Base-by-base conservation (phyloP, 202 grass and related monocot genomes). In the Dendrocalamus latiflorus region DNA sequence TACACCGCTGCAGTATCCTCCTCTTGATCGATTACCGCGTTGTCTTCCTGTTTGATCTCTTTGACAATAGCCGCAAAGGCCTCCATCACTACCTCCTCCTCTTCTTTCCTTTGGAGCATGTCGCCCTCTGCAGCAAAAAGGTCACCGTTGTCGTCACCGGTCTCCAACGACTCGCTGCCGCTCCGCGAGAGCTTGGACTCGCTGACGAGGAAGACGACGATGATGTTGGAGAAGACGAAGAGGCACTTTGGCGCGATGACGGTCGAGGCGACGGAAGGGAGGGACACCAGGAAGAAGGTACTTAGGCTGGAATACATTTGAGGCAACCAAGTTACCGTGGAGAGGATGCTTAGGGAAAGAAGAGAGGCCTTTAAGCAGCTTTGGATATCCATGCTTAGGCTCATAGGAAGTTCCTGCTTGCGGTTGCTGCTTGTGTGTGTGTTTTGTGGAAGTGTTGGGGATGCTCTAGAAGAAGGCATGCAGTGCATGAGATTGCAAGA, bases 151-250 rank as follows among this genome's bases (percentile, higher is more conserved):
- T 43, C 22, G 21, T 24, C 26, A 0, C 2, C 17, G 28, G 68
- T 0, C 8, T 33, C 21, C 68, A 58, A 10, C 4, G 55, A 24
- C 2, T 16, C 18, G 8, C 34, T 44, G n/a, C 56, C 30, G 43
- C 67, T 48, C 53, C 26, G 68, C 0, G 68, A 72, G 22, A 88
- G 78, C 64, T 88, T 93, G n/a, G n/a, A n/a, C n/a, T n/a, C n/a
- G n/a, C n/a, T n/a, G n/a, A n/a, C n/a, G n/a, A n/a, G n/a, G n/a
- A 1, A 79, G 87, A 91, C n/a, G n/a, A n/a, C n/a, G n/a, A n/a
- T n/a, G n/a, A n/a, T n/a, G n/a, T n/a, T n/a, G n/a, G n/a, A n/a
- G 63, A 97, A 78, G 43, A 97, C 12, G 58, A 97, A 97, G 22
- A 93, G 65, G 62, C 74, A 91, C 58, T 84, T 93, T 1, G 89